Base-by-base conservation (phyloP, 2,329 filamentous ascomycete genomes). In the Talaromyces verruculosus region DNA sequence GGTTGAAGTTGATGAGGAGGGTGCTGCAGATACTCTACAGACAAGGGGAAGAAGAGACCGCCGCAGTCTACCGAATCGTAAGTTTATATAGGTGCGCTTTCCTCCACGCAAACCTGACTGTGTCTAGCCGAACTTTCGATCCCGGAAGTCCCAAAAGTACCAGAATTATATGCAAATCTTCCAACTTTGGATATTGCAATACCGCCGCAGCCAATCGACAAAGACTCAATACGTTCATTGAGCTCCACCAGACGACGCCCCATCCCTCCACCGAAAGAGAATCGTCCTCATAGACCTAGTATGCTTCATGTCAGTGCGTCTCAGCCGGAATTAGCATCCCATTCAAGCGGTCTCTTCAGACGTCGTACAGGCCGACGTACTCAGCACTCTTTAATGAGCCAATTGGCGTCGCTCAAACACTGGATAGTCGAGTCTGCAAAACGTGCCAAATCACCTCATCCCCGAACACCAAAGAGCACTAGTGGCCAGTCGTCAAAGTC, bases 261-360 rank as follows among this genome's bases (percentile, higher is more conserved):
- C 5, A 83, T 91, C 47, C 91, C 91, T 10, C 94, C 94, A 49
- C 93, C 94, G 1, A 97, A 97, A 76, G 93, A 97, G 70, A 88
- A 88, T 68, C 88, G 91, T 67, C 84, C 90, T 71, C 91, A 91
- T 70, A 85, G 92, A 67, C 91, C 91, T 51, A 97, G 93, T 70
- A 95, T 92, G 69, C 84, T 97, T 37, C 92, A 97, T 74, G 86
- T 96, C 4, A 92, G 96, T 45, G 90, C 91, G 15, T 85, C 82
- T 45, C 89, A 89, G 69, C 85, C 87, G 25, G 87, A 90, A 69
- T 77, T 90, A 7, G 79, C 88, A 17, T 81, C 82, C 49, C 79
- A 80, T 61, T 66, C 65, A n/a, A 84, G 85, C 69, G 83, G 84
- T 39, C 83, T 87, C 68, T 82, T 84, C 33, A 84, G 84, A 64